These are phyloP conservation scores for Kluyveromyces aestuarii DNA, from an alignment of 805 yeast genomes.

Conservation along the genomic window DNA sequence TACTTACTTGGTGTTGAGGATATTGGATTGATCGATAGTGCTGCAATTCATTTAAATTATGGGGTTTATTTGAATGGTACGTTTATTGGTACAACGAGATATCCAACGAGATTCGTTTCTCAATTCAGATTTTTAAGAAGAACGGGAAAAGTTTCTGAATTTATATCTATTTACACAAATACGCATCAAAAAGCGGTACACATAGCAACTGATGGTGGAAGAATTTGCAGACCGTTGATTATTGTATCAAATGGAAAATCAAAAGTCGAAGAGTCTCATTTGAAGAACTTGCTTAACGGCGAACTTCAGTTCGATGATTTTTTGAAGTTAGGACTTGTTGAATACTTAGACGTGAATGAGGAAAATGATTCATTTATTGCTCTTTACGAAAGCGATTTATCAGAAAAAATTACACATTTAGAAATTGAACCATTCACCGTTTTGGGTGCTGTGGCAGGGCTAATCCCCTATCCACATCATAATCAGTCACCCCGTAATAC, in stretches of 20 bases:
- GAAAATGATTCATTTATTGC: constrained; percentile 94
- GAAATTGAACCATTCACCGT: constrained; percentile 98
- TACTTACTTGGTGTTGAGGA: constrained; percentile 84
- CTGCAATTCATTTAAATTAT: constrained; percentile 70
- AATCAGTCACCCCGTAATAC: constrained; percentile 99
- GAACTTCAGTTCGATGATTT: constrained; percentile 87
- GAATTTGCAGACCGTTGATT: constrained; percentile 94
- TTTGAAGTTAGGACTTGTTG: constrained; percentile 76
- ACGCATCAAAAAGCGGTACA: constrained; percentile 89
- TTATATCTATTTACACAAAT: constrained; percentile 84
- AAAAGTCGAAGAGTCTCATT: constrained; percentile 63
- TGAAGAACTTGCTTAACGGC: constrained; percentile 53
- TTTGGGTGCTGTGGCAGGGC: constrained; percentile 95
- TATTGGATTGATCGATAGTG: constrained; percentile 70
- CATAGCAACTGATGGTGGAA: constrained; percentile 97
- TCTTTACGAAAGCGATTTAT: constrained; percentile 62
- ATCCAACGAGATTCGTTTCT: constrained; percentile 72
- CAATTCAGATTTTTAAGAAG: constrained; percentile 77
- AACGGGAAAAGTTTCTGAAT: constrained; percentile 76
- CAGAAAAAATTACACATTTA: constrained; percentile 63
- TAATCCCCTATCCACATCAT: constrained; percentile 99
- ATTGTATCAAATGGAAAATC: constrained; percentile 70
- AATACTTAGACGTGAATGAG: constrained; percentile 93
- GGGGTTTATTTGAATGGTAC: constrained; percentile 94
- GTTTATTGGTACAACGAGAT: constrained; percentile 78